These are phyloP conservation scores for Calamus simplicifolius DNA, from an alignment of 176 grass and related monocot genomes.

Conservation along the genomic window DNA sequence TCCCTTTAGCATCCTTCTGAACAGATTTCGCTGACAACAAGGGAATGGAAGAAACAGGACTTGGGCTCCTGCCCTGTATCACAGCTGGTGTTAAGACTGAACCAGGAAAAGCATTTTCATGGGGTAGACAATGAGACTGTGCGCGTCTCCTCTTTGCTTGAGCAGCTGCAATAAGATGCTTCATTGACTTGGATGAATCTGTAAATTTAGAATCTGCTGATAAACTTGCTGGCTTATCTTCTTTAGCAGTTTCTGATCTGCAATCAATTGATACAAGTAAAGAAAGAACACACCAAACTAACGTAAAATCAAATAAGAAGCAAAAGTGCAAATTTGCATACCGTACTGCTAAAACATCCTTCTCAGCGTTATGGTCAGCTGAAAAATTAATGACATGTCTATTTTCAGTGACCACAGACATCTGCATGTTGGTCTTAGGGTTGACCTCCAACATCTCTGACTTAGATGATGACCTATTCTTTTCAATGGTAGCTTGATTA, in stretches of 20 bases:
- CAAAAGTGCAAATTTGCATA: slow-evolving; percentile 13
- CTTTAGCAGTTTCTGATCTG: slow-evolving; percentile 50
- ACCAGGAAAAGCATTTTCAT: slow-evolving; percentile 43
- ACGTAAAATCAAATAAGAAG: no score
- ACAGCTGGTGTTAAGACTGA: slow-evolving; percentile 34
- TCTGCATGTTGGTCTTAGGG: slow-evolving; percentile 35
- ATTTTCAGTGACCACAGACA: slow-evolving; percentile 26
- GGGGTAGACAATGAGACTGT: slow-evolving; percentile 38
- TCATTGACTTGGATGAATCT: slow-evolving; percentile 62
- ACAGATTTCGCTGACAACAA: slow-evolving; percentile 48
- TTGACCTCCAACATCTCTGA: slow-evolving; percentile 49
- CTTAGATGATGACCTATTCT: slow-evolving; percentile 39
- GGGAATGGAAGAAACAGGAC: slow-evolving; percentile 53
- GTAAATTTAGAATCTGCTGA: slow-evolving; percentile 12
- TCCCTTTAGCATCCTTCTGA: slow-evolving; percentile 31
- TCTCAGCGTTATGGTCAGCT: slow-evolving; percentile 38
- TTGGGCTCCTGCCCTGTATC: slow-evolving; percentile 56
- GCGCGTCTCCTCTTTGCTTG: slow-evolving; percentile 32
- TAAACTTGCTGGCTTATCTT: slow-evolving; percentile 23
- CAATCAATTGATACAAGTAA: neutral
- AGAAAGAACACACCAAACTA: no score
- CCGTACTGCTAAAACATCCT: slow-evolving; percentile 51
- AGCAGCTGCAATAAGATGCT: slow-evolving; percentile 94
- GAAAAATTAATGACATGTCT: slow-evolving; percentile 30
- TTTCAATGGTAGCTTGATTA: slow-evolving; percentile 32